A percentile compares a stretch with the other conserved stretches of the same genome.
Evolutionary conservation across 371 early-diverging fungal species (phyloP).

Genomic region (Saksenaea oblongispora): DNA sequence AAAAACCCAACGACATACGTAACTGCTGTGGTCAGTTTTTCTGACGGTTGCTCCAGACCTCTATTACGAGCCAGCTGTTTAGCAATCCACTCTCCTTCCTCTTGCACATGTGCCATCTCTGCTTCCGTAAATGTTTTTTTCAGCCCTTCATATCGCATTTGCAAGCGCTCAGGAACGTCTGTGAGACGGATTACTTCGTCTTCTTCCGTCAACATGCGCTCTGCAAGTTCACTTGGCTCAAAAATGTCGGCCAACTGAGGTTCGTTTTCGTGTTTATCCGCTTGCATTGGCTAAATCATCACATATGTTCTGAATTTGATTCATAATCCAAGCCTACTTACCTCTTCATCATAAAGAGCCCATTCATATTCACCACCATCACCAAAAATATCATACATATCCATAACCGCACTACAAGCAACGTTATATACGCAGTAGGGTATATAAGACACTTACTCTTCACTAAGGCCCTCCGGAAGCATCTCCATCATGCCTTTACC

Average conservation of each 20-base stretch:
- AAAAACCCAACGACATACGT: slow-evolving; percentile 71
- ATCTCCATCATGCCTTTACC: slow-evolving; percentile 45
- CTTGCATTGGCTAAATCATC: slow-evolving; percentile 5
- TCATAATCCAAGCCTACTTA: slow-evolving; percentile 4
- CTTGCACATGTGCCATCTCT: slow-evolving; percentile 54
- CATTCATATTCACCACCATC: slow-evolving; percentile 89
- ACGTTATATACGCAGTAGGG: not conserved
- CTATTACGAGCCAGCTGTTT: slow-evolving; percentile 36
- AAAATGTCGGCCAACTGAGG: slow-evolving; percentile 79
- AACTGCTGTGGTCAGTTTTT: slow-evolving; percentile 31
- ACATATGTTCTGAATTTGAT: not conserved
- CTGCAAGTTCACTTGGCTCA: slow-evolving; percentile 89
- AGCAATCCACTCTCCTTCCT: slow-evolving; percentile 63
- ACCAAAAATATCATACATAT: slow-evolving; percentile 89
- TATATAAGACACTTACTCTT: slow-evolving; percentile 29
- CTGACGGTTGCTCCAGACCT: slow-evolving; percentile 26
- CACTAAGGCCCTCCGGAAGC: slow-evolving; percentile 44
- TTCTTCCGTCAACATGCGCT: slow-evolving; percentile 86
- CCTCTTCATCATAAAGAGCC: slow-evolving; percentile 64
- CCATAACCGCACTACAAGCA: slow-evolving; percentile 69
- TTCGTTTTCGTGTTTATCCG: slow-evolving; percentile 40
- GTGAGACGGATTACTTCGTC: slow-evolving; percentile 88
- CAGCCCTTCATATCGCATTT: slow-evolving; percentile 62
- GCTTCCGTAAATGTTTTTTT: slow-evolving; percentile 37
- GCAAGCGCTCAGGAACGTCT: slow-evolving; percentile 94